Evolutionary conservation across 306 rosid species (phyloP).

Genomic region (Fragaria nilgerrensis): DNA sequence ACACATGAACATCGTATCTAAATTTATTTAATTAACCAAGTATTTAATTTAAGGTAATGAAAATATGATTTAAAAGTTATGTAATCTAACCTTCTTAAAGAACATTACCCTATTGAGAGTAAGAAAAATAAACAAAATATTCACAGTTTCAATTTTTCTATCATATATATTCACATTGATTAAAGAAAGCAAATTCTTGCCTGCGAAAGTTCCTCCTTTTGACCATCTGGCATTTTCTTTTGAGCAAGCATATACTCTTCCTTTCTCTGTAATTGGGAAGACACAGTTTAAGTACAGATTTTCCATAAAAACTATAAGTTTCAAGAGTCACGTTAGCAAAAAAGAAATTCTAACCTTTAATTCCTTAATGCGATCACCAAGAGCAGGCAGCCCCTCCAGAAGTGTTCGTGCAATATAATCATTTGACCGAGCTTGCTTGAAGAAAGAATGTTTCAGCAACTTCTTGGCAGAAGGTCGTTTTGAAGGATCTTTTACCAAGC

Average conservation of each 20-base stretch:
- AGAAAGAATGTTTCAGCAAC: slow-evolving; percentile 79
- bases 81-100: neutral
- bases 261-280: slow-evolving; percentile 53
- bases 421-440: slow-evolving; percentile 83
- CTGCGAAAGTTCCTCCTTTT: slow-evolving; percentile 94
- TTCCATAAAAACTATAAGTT: neutral
- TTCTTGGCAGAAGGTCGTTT: slow-evolving; percentile 80
- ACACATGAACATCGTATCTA: neutral
- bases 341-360: slow-evolving; percentile 56
- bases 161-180: slow-evolving; percentile 11
- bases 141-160: neutral
- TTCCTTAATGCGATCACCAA: slow-evolving; percentile 85
- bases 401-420: slow-evolving; percentile 66
- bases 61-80: too few relatives aligned
- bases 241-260: slow-evolving; percentile 94
- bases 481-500: slow-evolving; percentile 93
- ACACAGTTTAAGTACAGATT: neutral
- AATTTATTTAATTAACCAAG: neutral
- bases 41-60: neutral
- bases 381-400: slow-evolving; percentile 78
- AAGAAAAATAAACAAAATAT: neutral
- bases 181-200: slow-evolving; percentile 31
- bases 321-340: neutral
- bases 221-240: slow-evolving; percentile 79
- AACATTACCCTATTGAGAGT: neutral